A percentile compares a stretch with the other conserved stretches of the same genome.
These are phyloP conservation scores for Pseudogymnoascus sp. DNA, from an alignment of 2,329 filamentous ascomycete species.

Conservation along the genomic window DNA sequence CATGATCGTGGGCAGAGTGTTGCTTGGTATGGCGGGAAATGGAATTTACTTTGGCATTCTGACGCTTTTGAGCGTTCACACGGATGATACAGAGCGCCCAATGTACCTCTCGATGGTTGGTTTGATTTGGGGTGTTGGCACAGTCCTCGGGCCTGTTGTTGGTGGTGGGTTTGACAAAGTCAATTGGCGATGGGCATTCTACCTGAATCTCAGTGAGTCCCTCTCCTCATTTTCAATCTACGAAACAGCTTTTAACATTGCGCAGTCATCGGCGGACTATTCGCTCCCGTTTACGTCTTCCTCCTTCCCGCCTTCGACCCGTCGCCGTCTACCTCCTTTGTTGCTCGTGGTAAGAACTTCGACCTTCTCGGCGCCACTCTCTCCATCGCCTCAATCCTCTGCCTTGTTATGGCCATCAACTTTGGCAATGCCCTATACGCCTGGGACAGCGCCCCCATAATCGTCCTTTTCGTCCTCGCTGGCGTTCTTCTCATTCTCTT, in stretches of 20 bases:
- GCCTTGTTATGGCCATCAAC: constrained; percentile 24
- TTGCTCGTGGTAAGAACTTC: constrained; percentile 18
- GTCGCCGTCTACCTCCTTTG: not conserved
- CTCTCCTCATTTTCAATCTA: not conserved
- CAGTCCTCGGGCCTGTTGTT: constrained; percentile 19
- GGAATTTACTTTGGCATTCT: constrained; percentile 11
- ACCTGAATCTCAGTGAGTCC: constrained; percentile 23
- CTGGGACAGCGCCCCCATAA: constrained; percentile 20
- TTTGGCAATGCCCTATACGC: constrained; percentile 24
- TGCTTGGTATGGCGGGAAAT: constrained; percentile 21
- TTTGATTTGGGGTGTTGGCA: constrained; percentile 18
- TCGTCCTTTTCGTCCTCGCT: constrained; percentile 35
- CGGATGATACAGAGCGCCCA: constrained; percentile 13
- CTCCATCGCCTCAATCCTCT: constrained; percentile 21
- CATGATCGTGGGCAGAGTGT: constrained; percentile 24
- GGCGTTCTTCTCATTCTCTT: constrained; percentile 27
- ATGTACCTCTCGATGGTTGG: constrained; percentile 17
- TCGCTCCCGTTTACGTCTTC: constrained; percentile 20
- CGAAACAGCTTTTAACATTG: not conserved
- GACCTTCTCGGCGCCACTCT: constrained; percentile 32
- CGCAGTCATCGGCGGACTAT: constrained; percentile 7
- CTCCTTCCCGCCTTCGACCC: constrained; percentile 15
- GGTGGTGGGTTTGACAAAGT: constrained; percentile 32
- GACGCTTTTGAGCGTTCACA: constrained; percentile 18
- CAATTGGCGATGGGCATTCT: constrained; percentile 34